These are phyloP conservation scores for Clitopilus passeckerianus DNA, from an alignment of 768 basidiomycete genomes.

Conservation along the genomic window DNA sequence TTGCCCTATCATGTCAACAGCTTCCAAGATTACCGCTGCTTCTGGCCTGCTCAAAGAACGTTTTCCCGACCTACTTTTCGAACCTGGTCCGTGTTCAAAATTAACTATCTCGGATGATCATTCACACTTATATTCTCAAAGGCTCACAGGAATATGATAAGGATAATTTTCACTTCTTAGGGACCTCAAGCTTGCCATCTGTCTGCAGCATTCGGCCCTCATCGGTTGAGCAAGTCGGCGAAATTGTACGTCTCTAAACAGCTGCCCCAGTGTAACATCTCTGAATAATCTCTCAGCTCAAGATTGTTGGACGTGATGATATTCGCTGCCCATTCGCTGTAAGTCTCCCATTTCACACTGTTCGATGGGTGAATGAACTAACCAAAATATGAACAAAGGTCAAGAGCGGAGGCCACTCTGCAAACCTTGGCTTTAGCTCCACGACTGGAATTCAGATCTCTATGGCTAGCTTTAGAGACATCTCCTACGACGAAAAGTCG, in stretches of 20 bases:
- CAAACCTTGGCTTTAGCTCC: constrained; percentile 44
- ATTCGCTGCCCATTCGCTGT: neutral
- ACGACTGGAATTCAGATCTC: constrained; percentile 47
- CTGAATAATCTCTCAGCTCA: neutral
- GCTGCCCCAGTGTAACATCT: neutral
- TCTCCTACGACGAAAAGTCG: constrained; percentile 23
- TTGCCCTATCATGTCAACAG: neutral
- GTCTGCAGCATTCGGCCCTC: neutral
- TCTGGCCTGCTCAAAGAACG: neutral
- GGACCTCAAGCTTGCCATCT: neutral
- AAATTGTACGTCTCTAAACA: neutral
- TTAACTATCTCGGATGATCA: neutral
- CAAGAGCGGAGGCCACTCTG: constrained; percentile 44
- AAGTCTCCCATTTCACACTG: neutral
- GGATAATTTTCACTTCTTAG: neutral
- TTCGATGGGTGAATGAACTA: too few species aligned
- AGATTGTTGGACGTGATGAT: neutral
- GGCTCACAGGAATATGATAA: neutral
- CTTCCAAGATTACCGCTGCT: neutral
- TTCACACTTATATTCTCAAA: neutral
- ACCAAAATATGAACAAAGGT: constrained; percentile 31
- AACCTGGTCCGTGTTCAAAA: neutral
- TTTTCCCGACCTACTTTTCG: neutral
- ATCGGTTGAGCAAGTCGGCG: neutral
- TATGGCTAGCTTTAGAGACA: constrained; percentile 31